Base-by-base conservation (phyloP, 78 protist genomes). In the Dictyostelium firmibasis region DNA sequence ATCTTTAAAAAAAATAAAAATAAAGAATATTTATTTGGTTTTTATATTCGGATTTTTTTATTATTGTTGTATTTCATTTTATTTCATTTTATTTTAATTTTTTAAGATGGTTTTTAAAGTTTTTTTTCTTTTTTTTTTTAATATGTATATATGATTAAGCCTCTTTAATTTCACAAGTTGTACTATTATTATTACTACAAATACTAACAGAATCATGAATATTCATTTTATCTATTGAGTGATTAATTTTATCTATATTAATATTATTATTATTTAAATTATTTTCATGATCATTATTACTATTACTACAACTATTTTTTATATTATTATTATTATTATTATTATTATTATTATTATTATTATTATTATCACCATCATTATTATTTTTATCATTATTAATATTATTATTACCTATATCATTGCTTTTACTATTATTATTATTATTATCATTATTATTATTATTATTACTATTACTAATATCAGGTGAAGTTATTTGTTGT, bases 111-210 rank as follows among this genome's bases (percentile, higher is more conserved):
- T 57, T 20, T 57, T 57, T n/a, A n/a, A n/a, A n/a, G n/a, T n/a
- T 57, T 53, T 53, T 18, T 50, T 14, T 13, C 11, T 50, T 50
- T 57, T 57, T 57, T 20, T 57, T 57, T 20, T 4, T 14, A 20
- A 57, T 50, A 47, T 47, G 0, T 47, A 6, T 50, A 50, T 50
- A 50, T 18, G n/a, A 6, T 67, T 67, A 67, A 67, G 75, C 75
- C 18, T 67, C 75, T 67, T 67, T 67, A 67, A 67, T 67, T 67
- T 67, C 75, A 67, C 75, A 67, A 67, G 75, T 67, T 67, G 75
- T 67, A 67, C 67, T 57, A 57, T 57, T 57, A 57, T 57, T 57
- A 57, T 57, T 57, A 20, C 67, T 57, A 57, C 67, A 57, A 57
- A 57, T 57, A 57, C 67, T 57, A 57, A 57, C 67, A 57, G 67